Conservation (phyloP, 306 rosid genomes). For the Begonia fuchsioides region DNA sequence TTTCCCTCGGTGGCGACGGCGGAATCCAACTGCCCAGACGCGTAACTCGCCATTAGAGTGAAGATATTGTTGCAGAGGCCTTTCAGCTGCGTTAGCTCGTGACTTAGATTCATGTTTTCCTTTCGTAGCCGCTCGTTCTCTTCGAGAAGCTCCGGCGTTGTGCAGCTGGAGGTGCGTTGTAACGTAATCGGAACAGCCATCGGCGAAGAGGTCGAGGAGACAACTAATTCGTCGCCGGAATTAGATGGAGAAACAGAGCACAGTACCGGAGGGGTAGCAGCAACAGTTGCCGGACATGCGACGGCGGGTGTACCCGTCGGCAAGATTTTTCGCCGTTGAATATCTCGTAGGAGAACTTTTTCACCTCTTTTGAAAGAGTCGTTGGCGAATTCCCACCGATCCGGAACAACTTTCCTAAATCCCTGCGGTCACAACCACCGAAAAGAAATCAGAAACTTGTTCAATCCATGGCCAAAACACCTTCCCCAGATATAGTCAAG, state of each 20-base stretch:
- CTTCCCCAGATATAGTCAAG: background rate
- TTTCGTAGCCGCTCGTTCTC: slow-evolving; percentile 78
- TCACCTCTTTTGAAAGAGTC: slow-evolving; percentile 69
- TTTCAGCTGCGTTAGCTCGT: slow-evolving; percentile 66
- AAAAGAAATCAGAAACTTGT: background rate
- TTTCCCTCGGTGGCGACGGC: slow-evolving; percentile 20
- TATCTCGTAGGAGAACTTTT: slow-evolving; percentile 69
- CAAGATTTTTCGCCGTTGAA: slow-evolving; percentile 67
- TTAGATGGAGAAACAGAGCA: slow-evolving; percentile 43
- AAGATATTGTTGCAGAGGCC: slow-evolving; percentile 57
- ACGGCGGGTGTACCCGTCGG: slow-evolving; percentile 1
- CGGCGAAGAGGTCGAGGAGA: slow-evolving; percentile 75
- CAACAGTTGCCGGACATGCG: slow-evolving; percentile 27
- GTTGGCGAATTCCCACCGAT: slow-evolving; percentile 93
- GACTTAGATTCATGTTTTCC: slow-evolving; percentile 63
- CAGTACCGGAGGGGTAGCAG: slow-evolving; percentile 12
- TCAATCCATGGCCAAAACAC: background rate
- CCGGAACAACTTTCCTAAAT: slow-evolving; percentile 89
- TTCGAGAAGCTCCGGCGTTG: slow-evolving; percentile 50
- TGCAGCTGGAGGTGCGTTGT: slow-evolving; percentile 43
- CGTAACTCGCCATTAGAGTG: slow-evolving; percentile 62
- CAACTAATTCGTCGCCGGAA: slow-evolving; percentile 86
- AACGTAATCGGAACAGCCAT: slow-evolving; percentile 14
- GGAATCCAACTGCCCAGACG: slow-evolving; percentile 38
- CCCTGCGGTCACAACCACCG: slow-evolving; percentile 31